Conservation (phyloP, 2,329 filamentous ascomycete species). For the Colletotrichum australisinense region DNA sequence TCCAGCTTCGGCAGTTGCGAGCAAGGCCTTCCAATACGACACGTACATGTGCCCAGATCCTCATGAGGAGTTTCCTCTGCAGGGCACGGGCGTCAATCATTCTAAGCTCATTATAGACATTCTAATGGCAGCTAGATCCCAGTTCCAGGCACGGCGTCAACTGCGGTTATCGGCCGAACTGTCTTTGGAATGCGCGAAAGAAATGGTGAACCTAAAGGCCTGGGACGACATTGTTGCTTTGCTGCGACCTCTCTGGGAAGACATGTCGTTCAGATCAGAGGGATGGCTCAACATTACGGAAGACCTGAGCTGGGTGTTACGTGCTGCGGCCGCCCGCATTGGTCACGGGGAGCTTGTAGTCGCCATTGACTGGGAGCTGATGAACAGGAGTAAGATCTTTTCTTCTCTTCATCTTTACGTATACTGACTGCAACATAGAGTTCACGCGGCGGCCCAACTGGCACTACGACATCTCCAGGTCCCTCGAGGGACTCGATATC, state of each 20-base stretch:
- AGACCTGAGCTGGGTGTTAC: slow-evolving; percentile 70
- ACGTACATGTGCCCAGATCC: slow-evolving; percentile 75
- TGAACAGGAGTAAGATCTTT: slow-evolving; percentile 64
- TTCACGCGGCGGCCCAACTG: slow-evolving; percentile 67
- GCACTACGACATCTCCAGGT: slow-evolving; percentile 70
- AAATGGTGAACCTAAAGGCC: slow-evolving; percentile 60
- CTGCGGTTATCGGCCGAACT: slow-evolving; percentile 65
- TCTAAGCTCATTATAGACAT: slow-evolving; percentile 64
- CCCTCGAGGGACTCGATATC: slow-evolving; percentile 61
- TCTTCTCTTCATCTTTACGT: background rate
- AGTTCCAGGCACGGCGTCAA: slow-evolving; percentile 67
- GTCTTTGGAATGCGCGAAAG: slow-evolving; percentile 66
- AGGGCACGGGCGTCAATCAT: slow-evolving; percentile 65
- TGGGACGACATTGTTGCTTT: slow-evolving; percentile 67
- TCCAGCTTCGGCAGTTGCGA: slow-evolving; percentile 57
- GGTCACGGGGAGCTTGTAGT: slow-evolving; percentile 67
- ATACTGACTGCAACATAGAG: slow-evolving; percentile 45
- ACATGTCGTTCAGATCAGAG: slow-evolving; percentile 65
- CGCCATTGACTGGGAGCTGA: slow-evolving; percentile 73
- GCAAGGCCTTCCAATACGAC: slow-evolving; percentile 69
- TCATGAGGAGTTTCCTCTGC: slow-evolving; percentile 67
- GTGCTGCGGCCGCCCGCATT: slow-evolving; percentile 64
- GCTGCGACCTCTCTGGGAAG: slow-evolving; percentile 68
- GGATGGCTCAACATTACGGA: slow-evolving; percentile 71
- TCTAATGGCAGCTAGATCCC: slow-evolving; percentile 60